Base-by-base conservation (phyloP, 106 monocot species). In the Dendrobium officinale region DNA sequence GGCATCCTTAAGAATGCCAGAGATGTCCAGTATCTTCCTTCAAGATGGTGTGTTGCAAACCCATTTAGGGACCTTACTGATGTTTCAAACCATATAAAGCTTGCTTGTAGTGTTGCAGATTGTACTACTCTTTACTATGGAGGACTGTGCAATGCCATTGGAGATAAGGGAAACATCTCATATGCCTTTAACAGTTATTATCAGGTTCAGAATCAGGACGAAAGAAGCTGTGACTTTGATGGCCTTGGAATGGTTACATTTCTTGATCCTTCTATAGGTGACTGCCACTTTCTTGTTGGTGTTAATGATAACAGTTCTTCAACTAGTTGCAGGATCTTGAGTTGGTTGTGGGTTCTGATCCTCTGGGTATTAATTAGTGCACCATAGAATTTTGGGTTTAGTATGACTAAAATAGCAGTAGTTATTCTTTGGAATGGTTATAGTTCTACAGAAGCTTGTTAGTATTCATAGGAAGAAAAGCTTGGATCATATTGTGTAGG, bases 181-280 rank as follows among this genome's bases (percentile, higher is more conserved):
- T 93, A 86, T 66, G 95, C 95, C 8, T 95, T 95, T 84, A 95
- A 95, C 75, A 93, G 93, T 77, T 95, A 89, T 75, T 95, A 93
- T 78, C 95, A 95, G 82, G 82, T 86, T 31, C 93, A 87, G 68
- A 91, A 87, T 72, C 95, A 96, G 85, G 81, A 84, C n/a, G 66
- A 80, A 4, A 67, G 49, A 80, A 95, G 95, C 42, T 95, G 95
- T 83, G 86, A 95, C 84, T 95, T 95, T 84, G 91, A 95, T 85
- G 95, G 95, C 19, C 67, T 93, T 10, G 95, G 95, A 19, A 95
- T 95, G 91, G 88, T 95, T 13, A 95, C 95, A 22, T 95, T 92
- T 76, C 89, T 95, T 9, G 95, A 95, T 77, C 95, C 95, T 55
- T 93, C 95, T 0, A 77, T 93, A 29, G 93, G 92, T 7, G 89